phyloP scores from a whole-genome alignment of 805 yeast species.

The Saturnispora diversa region DNA sequence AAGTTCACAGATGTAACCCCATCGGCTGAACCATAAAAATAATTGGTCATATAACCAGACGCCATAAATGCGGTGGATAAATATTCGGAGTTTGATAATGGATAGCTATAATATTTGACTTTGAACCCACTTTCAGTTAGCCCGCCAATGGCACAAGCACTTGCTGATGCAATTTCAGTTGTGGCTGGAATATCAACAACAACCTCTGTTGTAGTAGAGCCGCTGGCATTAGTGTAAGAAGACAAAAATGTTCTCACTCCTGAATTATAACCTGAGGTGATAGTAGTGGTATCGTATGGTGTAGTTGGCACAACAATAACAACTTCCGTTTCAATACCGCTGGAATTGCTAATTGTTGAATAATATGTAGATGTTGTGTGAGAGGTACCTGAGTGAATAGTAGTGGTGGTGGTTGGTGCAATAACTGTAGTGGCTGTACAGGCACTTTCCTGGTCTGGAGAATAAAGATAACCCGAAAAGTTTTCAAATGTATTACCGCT shows the following conservation, averaged over 20 bases:
- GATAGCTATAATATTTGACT: no score
- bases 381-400: constrained; percentile 3
- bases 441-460: background rate
- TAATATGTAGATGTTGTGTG: background rate
- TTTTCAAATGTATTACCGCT: constrained; percentile 4
- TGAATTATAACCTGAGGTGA: background rate
- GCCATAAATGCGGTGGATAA: no score
- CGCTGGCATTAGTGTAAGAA: background rate
- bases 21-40: no score
- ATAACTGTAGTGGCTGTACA: background rate
- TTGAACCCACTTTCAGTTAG: no score
- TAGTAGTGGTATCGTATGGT: background rate
- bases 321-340: background rate
- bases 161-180: no score
- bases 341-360: background rate
- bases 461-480: constrained; percentile 9
- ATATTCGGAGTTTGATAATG: background rate
- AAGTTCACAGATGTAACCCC: no score
- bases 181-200: background rate
- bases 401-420: constrained; percentile 5
- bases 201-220: background rate
- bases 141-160: no score
- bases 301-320: constrained; percentile 1
- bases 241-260: background rate
- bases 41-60: no score